Evolutionary conservation across 1,284 basidiomycete species (phyloP).

Genomic region (Pyrrhoderma lamaoense): DNA sequence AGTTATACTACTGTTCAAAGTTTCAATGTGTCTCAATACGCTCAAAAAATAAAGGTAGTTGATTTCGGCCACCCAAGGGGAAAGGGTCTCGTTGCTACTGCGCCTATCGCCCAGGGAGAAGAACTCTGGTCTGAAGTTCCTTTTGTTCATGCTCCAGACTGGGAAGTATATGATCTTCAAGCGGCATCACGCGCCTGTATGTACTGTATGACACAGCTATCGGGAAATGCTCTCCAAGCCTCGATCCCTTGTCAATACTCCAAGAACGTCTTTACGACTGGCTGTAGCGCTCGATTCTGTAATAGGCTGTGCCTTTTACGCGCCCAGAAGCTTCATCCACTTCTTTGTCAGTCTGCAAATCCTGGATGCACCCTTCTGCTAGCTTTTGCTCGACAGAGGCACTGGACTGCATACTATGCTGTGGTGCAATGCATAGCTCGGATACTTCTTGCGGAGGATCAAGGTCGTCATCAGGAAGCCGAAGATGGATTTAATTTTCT

Average conservation of each 20-base stretch:
- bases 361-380: slow-evolving; percentile 56
- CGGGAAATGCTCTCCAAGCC: slow-evolving; percentile 34
- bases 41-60: slow-evolving; percentile 57
- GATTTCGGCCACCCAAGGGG: slow-evolving; percentile 70
- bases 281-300: slow-evolving; percentile 63
- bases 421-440: slow-evolving; percentile 59
- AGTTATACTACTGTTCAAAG: slow-evolving; percentile 59
- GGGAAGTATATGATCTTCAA: slow-evolving; percentile 68
- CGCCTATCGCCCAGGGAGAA: slow-evolving; percentile 63
- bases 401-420: slow-evolving; percentile 75
- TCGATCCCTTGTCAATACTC: slow-evolving; percentile 42
- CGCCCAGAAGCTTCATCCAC: slow-evolving; percentile 54
- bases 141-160: slow-evolving; percentile 63
- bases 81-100: slow-evolving; percentile 74
- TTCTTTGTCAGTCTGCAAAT: slow-evolving; percentile 73
- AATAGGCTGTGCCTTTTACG: slow-evolving; percentile 66
- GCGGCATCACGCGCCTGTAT: slow-evolving; percentile 47
- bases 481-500: slow-evolving; percentile 45
- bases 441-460: slow-evolving; percentile 51
- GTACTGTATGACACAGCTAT: slow-evolving; percentile 60
- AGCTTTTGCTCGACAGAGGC: slow-evolving; percentile 46
- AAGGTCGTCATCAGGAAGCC: slow-evolving; percentile 34
- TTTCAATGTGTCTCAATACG: slow-evolving; percentile 56
- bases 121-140: slow-evolving; percentile 80
- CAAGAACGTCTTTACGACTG: slow-evolving; percentile 24